Base-by-base conservation (phyloP, 225 moss, liverwort and hornwort species). In the Takakia lepidozioides region DNA sequence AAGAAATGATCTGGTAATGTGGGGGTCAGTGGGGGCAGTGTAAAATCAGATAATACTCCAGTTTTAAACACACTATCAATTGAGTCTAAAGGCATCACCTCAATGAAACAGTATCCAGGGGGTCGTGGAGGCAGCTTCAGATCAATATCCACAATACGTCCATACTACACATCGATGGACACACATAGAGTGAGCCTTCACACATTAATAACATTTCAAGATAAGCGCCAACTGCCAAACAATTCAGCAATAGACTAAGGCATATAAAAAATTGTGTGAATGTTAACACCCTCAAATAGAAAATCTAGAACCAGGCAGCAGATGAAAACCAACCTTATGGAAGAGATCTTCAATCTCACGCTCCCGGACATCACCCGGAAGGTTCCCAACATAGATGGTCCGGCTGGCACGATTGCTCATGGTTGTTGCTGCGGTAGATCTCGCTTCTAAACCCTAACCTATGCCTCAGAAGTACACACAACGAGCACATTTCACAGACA, bases 341-440 rank as follows among this genome's bases (percentile, higher is more conserved):
- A 93, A 93, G 0, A 93, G 68, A 50, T 93, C 92, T 54, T 93
- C 92, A 41, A 93, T 88, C 58, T 93, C 92, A 19, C 88, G 69
- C 77, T 93, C 92, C 70, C 92, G 73, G 19, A 88, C 92, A 78
- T 93, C 92, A 49, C 88, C 92, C 19, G 92, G 92, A 29, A 93
- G 68, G 67, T 93, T 93, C 35, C 92, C 92, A 55, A 93, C 92
- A 51, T 93, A 93, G 30, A 93, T 93, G 55, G 92, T 93, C 48
- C 88, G 80, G 62, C 92, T 93, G 9, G 92, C 92, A 51, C 88
- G 92, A 63, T 80, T 92, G 73, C 88, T 88, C 85, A 85, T 93
- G 47, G 65, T 66, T 52, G 14, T 55, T 42, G 16, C n/a, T 29
- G 16, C 30, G 19, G 13, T 4, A 25, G 10, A 7, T 9, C 25